Conservation (phyloP, 495 filamentous ascomycete species). For the Aspergillus sparsus region DNA sequence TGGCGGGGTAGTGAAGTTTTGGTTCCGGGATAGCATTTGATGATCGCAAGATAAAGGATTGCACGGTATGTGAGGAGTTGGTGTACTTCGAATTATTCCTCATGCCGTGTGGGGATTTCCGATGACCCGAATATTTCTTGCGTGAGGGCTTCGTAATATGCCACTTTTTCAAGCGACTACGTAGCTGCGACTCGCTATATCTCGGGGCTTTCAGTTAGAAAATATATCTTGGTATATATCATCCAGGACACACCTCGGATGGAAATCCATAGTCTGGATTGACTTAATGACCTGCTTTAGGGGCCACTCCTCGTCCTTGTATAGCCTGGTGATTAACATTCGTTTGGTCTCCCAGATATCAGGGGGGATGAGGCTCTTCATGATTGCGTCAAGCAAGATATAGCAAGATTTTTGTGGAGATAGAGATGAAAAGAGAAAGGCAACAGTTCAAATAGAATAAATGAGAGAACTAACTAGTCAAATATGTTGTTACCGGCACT, state of each 20-base stretch:
- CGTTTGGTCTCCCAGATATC: constrained; percentile 23
- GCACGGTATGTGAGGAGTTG: too few species aligned
- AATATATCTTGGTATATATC: too few species aligned
- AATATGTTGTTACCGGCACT: too few species aligned
- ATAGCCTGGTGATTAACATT: constrained; percentile 17
- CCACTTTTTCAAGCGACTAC: not conserved
- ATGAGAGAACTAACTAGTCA: too few species aligned
- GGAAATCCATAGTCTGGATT: constrained; percentile 15
- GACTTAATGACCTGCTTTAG: constrained; percentile 24
- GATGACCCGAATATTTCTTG: not conserved
- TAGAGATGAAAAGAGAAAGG: not conserved
- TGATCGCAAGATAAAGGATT: too few species aligned
- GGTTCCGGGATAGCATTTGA: too few species aligned
- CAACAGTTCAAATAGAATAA: not conserved
- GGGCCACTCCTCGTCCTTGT: constrained; percentile 24
- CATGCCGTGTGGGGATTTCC: too few species aligned
- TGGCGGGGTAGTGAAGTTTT: too few species aligned
- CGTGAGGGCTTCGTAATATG: constrained; percentile 2
- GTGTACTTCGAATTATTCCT: too few species aligned
- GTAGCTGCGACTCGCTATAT: not conserved
- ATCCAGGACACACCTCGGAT: constrained; percentile 10
- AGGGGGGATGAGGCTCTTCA: constrained; percentile 18
- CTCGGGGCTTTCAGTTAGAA: too few species aligned
- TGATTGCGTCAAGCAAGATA: not conserved
- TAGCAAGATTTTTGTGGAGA: not conserved